Conservation (phyloP, 2,329 filamentous ascomycete species). For the Conoideocrella luteorostrata region DNA sequence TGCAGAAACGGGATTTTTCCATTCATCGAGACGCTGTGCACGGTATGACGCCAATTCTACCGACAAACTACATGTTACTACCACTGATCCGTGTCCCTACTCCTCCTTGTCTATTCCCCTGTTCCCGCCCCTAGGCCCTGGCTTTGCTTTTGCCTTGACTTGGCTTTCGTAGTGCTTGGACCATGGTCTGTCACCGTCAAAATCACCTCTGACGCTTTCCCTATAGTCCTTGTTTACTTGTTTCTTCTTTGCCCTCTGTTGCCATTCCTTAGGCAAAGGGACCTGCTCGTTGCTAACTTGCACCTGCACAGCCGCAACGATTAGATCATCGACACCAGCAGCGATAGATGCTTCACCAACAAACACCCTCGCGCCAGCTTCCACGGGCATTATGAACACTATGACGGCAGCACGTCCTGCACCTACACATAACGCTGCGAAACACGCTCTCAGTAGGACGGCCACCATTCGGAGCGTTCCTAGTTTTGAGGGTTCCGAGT, state of each 20-base stretch:
- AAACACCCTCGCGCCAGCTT: slow-evolving; percentile 31
- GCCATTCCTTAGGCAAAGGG: neutral
- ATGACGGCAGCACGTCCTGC: slow-evolving; percentile 23
- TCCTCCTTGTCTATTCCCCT: too few relatives aligned
- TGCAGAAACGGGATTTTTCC: slow-evolving; percentile 27
- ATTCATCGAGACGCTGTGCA: slow-evolving; percentile 25
- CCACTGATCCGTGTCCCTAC: neutral
- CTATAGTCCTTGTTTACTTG: neutral
- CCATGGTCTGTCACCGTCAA: slow-evolving; percentile 1
- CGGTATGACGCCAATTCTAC: slow-evolving; percentile 1
- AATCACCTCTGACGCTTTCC: slow-evolving; percentile 12
- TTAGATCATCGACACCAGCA: slow-evolving; percentile 11
- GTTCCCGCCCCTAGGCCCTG: too few relatives aligned
- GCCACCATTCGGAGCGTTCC: slow-evolving; percentile 51
- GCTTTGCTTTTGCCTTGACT: neutral
- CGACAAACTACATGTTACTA: neutral
- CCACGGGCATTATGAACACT: slow-evolving; percentile 33
- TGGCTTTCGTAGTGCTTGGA: slow-evolving; percentile 1
- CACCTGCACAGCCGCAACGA: slow-evolving; percentile 2
- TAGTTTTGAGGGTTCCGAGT: slow-evolving; percentile 46
- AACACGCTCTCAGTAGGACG: slow-evolving; percentile 27
- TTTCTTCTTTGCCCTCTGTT: neutral
- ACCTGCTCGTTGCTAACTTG: neutral
- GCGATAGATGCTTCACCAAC: slow-evolving; percentile 24
- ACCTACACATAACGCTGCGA: slow-evolving; percentile 20